phyloP scores from a whole-genome alignment of 331 rosid species.

The Pyrus hybrid region DNA sequence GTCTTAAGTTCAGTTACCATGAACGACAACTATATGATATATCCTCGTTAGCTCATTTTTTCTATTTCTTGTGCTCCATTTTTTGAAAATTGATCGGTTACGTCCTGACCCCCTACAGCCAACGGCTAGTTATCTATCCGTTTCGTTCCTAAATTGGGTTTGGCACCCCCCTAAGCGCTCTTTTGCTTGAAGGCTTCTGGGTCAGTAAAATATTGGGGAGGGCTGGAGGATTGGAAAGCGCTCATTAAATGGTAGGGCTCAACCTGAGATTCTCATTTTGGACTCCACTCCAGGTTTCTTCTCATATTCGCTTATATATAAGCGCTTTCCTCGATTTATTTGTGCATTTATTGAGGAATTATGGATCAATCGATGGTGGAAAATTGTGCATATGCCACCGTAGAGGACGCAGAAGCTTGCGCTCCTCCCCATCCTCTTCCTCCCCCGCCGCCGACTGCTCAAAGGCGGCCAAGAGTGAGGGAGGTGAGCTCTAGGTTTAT shows the following conservation, averaged over 20 bases:
- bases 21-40: too few relatives aligned
- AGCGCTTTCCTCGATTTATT: neutral
- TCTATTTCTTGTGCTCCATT: neutral
- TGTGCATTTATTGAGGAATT: neutral
- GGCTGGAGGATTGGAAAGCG: neutral
- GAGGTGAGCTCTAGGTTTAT: slow-evolving; percentile 90
- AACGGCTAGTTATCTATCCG: slow-evolving; percentile 39
- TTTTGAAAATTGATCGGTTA: slow-evolving; percentile 35
- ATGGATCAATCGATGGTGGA: slow-evolving; percentile 16
- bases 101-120: neutral
- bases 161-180: neutral
- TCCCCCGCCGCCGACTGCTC: slow-evolving; percentile 41
- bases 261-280: neutral
- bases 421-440: slow-evolving; percentile 37
- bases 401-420: neutral
- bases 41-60: neutral
- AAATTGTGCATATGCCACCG: neutral
- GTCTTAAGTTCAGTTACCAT: too few relatives aligned
- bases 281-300: neutral
- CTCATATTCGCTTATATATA: neutral
- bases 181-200: neutral
- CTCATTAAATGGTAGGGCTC: neutral
- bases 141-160: neutral
- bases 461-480: slow-evolving; percentile 69
- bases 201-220: neutral